phyloP scores from a whole-genome alignment of 768 basidiomycete species.

The Hydnum rufescens region DNA sequence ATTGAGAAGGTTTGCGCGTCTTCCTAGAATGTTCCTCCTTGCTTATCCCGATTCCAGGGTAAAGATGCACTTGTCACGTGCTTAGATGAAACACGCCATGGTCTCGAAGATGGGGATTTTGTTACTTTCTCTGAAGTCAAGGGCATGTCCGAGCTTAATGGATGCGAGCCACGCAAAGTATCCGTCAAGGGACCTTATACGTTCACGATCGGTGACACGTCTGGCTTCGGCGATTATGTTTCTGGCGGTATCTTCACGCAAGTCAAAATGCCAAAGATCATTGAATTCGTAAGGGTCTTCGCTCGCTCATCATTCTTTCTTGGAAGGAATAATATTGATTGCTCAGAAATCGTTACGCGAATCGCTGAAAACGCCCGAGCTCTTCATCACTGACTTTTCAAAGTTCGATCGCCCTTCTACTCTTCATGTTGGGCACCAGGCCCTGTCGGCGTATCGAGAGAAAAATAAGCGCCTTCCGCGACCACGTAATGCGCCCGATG shows the following conservation, averaged over 20 bases:
- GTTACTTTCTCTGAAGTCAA: slow-evolving; percentile 93
- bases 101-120: slow-evolving; percentile 95
- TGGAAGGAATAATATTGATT: slow-evolving; percentile 7
- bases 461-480: slow-evolving; percentile 52
- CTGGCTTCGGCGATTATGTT: slow-evolving; percentile 53
- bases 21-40: not conserved
- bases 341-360: slow-evolving; percentile 81
- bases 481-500: slow-evolving; percentile 69
- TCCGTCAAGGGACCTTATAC: slow-evolving; percentile 95
- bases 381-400: slow-evolving; percentile 88
- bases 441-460: slow-evolving; percentile 57
- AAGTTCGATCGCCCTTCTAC: slow-evolving; percentile 87
- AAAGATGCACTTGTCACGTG: slow-evolving; percentile 88
- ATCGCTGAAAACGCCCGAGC: slow-evolving; percentile 61
- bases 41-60: slow-evolving; percentile 28
- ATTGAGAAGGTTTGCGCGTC: slow-evolving; percentile 49
- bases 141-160: slow-evolving; percentile 84
- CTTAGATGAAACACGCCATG: slow-evolving; percentile 91
- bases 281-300: slow-evolving; percentile 51
- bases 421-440: slow-evolving; percentile 88
- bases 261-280: slow-evolving; percentile 95
- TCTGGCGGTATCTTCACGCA: slow-evolving; percentile 90
- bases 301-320: slow-evolving; percentile 1
- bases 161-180: slow-evolving; percentile 77
- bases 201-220: slow-evolving; percentile 87